phyloP scores from a whole-genome alignment of 805 yeast genomes.

The Saturnispora gosingensis region DNA sequence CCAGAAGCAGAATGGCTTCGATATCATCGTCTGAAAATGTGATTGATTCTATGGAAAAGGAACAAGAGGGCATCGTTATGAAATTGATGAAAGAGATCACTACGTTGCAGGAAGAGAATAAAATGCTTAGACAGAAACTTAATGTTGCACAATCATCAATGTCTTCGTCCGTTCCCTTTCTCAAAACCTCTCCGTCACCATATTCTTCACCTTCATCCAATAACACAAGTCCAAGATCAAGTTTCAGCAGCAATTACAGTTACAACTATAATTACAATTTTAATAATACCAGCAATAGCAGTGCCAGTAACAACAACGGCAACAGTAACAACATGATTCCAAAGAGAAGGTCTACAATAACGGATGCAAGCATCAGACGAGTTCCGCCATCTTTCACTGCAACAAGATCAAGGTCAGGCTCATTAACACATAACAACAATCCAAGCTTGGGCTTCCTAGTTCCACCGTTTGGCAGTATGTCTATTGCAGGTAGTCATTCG shows the following conservation, averaged over 20 bases:
- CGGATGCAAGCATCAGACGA: constrained; percentile 20
- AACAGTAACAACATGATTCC: neutral
- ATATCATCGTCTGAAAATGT: constrained; percentile 30
- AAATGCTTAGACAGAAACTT: constrained; percentile 28
- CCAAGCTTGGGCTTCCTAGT: constrained; percentile 1
- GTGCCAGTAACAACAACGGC: neutral
- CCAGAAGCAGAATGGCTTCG: neutral
- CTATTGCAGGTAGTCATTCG: neutral
- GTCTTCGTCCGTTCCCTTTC: constrained; percentile 8
- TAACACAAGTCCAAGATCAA: constrained; percentile 5
- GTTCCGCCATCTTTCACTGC: constrained; percentile 7
- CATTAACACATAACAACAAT: constrained; percentile 2
- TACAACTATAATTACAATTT: neutral
- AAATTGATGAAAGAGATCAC: constrained; percentile 56
- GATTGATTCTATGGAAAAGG: constrained; percentile 56
- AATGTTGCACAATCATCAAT: constrained; percentile 12
- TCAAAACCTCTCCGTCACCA: constrained; percentile 15
- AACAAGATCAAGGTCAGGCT: constrained; percentile 7
- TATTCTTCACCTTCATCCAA: constrained; percentile 13
- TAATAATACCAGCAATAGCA: neutral
- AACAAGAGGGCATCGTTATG: constrained; percentile 67
- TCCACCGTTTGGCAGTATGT: constrained; percentile 3
- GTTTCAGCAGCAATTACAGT: constrained; percentile 1
- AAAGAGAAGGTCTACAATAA: constrained; percentile 21
- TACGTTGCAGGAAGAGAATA: constrained; percentile 44